Conservation (phyloP, 140 eudicot species). For the Cichorium intybus region DNA sequence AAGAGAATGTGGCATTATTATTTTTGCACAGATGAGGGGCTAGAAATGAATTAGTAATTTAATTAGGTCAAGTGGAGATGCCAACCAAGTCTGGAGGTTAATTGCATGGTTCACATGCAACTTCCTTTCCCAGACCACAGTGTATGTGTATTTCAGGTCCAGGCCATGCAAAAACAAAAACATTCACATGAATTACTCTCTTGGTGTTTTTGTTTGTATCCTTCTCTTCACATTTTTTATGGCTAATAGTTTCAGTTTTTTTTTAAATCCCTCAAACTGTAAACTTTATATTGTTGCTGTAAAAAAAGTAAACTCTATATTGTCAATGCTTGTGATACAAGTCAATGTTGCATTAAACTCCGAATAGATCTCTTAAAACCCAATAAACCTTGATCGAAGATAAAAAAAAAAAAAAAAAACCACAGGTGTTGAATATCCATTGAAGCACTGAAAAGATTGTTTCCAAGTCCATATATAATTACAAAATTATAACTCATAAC, state of each 20-base stretch:
- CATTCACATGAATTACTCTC: constrained; percentile 26
- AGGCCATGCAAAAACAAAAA: constrained; percentile 35
- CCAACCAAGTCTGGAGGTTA: constrained; percentile 8
- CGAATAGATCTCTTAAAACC: too few species aligned
- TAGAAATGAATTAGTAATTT: background rate
- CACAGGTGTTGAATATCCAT: too few species aligned
- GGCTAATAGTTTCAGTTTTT: background rate
- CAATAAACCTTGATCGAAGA: too few species aligned
- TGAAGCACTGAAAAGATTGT: too few species aligned
- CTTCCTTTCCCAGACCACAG: constrained; percentile 11
- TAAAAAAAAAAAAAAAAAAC: too few species aligned
- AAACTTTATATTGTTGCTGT: too few species aligned
- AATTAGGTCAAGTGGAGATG: constrained; percentile 10
- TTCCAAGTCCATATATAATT: too few species aligned
- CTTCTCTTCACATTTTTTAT: constrained; percentile 16
- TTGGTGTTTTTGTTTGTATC: constrained; percentile 17
- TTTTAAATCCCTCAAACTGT: too few species aligned
- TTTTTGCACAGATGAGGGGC: background rate
- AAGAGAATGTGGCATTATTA: background rate
- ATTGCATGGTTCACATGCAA: constrained; percentile 31
- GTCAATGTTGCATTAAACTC: too few species aligned
- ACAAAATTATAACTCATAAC: too few species aligned
- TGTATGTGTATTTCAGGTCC: constrained; percentile 7
- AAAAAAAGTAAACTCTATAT: too few species aligned
- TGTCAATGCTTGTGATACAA: too few species aligned